These are phyloP conservation scores for Calonectria ilicicola DNA, from an alignment of 2,329 filamentous ascomycete species.

Conservation along the genomic window DNA sequence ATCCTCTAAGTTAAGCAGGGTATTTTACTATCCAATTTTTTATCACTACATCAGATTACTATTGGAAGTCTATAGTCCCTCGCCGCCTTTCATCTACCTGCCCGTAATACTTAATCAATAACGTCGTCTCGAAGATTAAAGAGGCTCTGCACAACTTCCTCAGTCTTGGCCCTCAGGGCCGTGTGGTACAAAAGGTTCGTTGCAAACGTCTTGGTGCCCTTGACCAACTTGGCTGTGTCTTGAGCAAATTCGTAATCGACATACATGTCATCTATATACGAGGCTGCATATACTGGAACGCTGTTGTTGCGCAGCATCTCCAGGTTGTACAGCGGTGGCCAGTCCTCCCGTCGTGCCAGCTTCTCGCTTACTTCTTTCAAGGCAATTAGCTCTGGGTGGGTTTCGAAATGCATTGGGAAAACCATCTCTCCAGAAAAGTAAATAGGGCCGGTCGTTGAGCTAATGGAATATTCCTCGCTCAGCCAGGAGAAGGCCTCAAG, in stretches of 20 bases:
- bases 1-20: too few species aligned
- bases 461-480: slow-evolving; percentile 42
- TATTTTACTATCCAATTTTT: slow-evolving; percentile 6
- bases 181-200: slow-evolving; percentile 93
- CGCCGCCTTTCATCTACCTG: background rate
- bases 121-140: slow-evolving; percentile 81
- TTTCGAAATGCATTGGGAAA: slow-evolving; percentile 86
- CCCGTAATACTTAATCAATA: slow-evolving; percentile 59
- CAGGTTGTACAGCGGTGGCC: slow-evolving; percentile 82
- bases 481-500: slow-evolving; percentile 66
- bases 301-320: slow-evolving; percentile 79
- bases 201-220: slow-evolving; percentile 82
- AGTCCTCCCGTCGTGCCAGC: slow-evolving; percentile 75
- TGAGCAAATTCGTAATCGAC: slow-evolving; percentile 82
- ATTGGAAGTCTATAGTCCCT: background rate
- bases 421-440: slow-evolving; percentile 96
- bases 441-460: slow-evolving; percentile 62
- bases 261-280: slow-evolving; percentile 91
- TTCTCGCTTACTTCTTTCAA: slow-evolving; percentile 77
- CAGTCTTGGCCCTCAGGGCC: slow-evolving; percentile 77
- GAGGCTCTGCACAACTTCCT: slow-evolving; percentile 81
- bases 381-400: slow-evolving; percentile 79
- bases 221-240: slow-evolving; percentile 80
- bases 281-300: slow-evolving; percentile 88
- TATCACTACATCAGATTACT: background rate